These are phyloP conservation scores for Dioscorea zingiberensis DNA, from an alignment of 106 monocot genomes.

Conservation along the genomic window DNA sequence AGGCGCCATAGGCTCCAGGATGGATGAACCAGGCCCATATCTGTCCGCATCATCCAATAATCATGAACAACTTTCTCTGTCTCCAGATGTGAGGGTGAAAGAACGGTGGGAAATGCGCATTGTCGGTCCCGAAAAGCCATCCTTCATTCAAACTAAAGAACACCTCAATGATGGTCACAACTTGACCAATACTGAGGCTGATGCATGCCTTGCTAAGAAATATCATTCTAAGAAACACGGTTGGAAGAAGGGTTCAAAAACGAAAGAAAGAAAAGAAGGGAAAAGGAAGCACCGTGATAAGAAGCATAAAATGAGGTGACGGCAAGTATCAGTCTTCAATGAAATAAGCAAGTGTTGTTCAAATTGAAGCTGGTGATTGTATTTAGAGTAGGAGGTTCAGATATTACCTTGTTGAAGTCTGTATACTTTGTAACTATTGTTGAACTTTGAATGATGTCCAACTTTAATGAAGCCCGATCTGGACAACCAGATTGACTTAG, in stretches of 20 bases:
- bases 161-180: slow-evolving; percentile 6
- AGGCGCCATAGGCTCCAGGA: slow-evolving; percentile 82
- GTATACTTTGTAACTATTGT: no score
- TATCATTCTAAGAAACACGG: slow-evolving; percentile 21
- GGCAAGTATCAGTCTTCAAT: no score
- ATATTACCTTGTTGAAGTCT: no score
- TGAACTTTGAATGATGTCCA: no score
- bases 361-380: no score
- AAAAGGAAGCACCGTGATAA: slow-evolving; percentile 31
- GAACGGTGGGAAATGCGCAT: slow-evolving; percentile 38
- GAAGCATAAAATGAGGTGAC: not conserved
- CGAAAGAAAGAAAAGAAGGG: slow-evolving; percentile 32
- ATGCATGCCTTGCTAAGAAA: slow-evolving; percentile 1
- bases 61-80: not conserved
- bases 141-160: slow-evolving; percentile 18
- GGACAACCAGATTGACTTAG: no score
- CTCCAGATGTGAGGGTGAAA: slow-evolving; percentile 20
- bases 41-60: slow-evolving; percentile 11
- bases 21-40: slow-evolving; percentile 97
- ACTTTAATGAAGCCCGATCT: no score
- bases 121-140: slow-evolving; percentile 69
- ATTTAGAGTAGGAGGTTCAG: no score
- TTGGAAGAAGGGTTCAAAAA: slow-evolving; percentile 3
- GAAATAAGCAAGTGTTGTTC: no score
- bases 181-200: no score